These are phyloP conservation scores for Tuber indicum DNA, from an alignment of 495 filamentous ascomycete genomes.

Conservation along the genomic window DNA sequence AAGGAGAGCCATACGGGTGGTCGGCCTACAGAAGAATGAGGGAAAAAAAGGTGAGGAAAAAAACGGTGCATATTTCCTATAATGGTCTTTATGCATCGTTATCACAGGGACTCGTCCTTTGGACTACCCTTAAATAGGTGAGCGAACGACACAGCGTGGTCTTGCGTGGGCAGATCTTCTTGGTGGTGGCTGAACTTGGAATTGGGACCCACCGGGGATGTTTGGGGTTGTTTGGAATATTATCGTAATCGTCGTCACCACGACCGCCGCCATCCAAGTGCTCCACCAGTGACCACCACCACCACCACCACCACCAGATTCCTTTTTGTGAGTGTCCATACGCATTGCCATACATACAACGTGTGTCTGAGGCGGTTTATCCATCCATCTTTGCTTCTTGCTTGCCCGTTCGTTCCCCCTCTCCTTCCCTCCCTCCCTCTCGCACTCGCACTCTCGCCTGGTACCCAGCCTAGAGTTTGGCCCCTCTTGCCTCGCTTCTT, in stretches of 20 bases:
- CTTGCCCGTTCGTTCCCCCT: background rate
- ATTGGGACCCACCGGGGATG: constrained; percentile 19
- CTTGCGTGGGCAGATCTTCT: constrained; percentile 33
- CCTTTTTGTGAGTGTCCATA: constrained; percentile 20
- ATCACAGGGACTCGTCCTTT: background rate
- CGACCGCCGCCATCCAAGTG: constrained; percentile 7
- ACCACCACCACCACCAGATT: constrained; percentile 23
- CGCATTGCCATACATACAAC: background rate
- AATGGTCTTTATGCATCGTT: background rate
- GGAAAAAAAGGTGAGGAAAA: too few relatives aligned
- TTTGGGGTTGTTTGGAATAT: constrained; percentile 13
- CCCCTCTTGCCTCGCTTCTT: background rate
- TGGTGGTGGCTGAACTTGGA: constrained; percentile 28
- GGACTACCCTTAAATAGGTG: background rate
- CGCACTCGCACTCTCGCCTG: background rate
- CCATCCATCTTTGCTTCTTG: constrained; percentile 19
- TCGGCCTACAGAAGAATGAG: too few relatives aligned
- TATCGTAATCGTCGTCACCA: constrained; percentile 31
- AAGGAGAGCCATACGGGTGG: background rate
- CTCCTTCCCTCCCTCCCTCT: constrained; percentile 10
- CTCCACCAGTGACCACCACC: constrained; percentile 19
- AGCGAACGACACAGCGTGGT: background rate
- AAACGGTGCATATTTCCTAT: background rate
- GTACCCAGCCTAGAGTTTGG: background rate
- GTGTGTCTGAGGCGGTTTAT: constrained; percentile 29